These are phyloP conservation scores for Toxicodendron radicans DNA, from an alignment of 345 rosid species.

Conservation along the genomic window DNA sequence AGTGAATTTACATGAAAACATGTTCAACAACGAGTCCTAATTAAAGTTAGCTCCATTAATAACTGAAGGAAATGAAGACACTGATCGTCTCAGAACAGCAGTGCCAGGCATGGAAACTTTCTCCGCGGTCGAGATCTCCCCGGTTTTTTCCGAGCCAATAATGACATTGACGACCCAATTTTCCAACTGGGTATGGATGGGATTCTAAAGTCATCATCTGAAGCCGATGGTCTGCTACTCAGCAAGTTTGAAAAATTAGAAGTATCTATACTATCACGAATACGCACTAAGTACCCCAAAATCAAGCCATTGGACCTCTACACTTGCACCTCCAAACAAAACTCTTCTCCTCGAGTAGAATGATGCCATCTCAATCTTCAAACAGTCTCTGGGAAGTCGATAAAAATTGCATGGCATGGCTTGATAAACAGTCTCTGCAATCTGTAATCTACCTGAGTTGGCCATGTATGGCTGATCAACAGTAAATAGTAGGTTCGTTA, in stretches of 20 bases:
- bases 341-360: constrained; percentile 26
- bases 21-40: too few relatives aligned
- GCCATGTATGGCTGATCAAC: constrained; percentile 64
- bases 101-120: constrained; percentile 35
- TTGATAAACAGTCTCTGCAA: constrained; percentile 33
- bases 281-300: constrained; percentile 23
- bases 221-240: constrained; percentile 33
- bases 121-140: constrained; percentile 45
- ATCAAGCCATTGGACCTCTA: constrained; percentile 38
- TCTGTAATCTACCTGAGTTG: constrained; percentile 56
- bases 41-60: too few relatives aligned
- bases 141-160: constrained; percentile 22
- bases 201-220: constrained; percentile 7
- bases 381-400: constrained; percentile 41
- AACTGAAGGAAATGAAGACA: constrained; percentile 14
- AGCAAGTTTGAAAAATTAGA: constrained; percentile 31
- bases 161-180: neutral
- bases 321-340: constrained; percentile 26
- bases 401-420: constrained; percentile 46
- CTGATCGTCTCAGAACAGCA: constrained; percentile 19
- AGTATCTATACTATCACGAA: constrained; percentile 27
- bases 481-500: constrained; percentile 53
- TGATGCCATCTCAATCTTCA: constrained; percentile 17
- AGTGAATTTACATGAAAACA: too few relatives aligned
- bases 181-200: neutral